Percentiles rank a stretch among this genome's conserved stretches.
Evolutionary conservation across 805 yeast species (phyloP).

Genomic region (Metschnikowia sp.): DNA sequence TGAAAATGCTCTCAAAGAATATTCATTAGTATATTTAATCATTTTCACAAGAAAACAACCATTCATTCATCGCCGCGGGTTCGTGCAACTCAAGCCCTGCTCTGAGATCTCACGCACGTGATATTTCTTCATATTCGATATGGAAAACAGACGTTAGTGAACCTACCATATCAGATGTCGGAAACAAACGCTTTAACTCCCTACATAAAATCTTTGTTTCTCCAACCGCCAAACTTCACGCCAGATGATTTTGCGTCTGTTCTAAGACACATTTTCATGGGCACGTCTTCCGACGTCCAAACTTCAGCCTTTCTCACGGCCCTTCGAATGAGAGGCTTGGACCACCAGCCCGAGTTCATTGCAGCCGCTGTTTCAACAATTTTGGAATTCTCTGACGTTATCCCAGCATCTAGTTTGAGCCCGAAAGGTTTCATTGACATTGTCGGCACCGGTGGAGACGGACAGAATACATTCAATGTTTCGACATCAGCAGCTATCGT

Average conservation of each 20-base stretch:
- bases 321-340: conserved; percentile 68
- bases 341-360: conserved; percentile 75
- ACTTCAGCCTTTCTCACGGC: conserved; percentile 78
- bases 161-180: conserved; percentile 6
- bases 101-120: too few relatives aligned
- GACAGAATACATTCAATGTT: conserved; percentile 94
- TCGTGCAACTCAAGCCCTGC: too few relatives aligned
- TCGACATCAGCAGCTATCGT: conserved; percentile 93
- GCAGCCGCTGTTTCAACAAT: conserved; percentile 83
- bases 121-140: neutral
- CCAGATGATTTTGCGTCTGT: conserved; percentile 65
- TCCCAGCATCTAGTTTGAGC: conserved; percentile 45
- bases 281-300: conserved; percentile 64
- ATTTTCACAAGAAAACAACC: too few relatives aligned
- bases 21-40: too few relatives aligned
- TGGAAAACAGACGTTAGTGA: neutral
- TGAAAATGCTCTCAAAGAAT: too few relatives aligned
- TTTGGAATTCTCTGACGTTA: conserved; percentile 56
- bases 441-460: conserved; percentile 99
- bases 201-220: conserved; percentile 61
- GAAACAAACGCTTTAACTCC: conserved; percentile 42
- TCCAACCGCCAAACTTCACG: conserved; percentile 57
- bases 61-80: too few relatives aligned
- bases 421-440: conserved; percentile 68
- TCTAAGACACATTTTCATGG: conserved; percentile 56